Evolutionary conservation across 139 green algal genomes (phyloP).

Genomic region (Ettlia oleoabundans): DNA sequence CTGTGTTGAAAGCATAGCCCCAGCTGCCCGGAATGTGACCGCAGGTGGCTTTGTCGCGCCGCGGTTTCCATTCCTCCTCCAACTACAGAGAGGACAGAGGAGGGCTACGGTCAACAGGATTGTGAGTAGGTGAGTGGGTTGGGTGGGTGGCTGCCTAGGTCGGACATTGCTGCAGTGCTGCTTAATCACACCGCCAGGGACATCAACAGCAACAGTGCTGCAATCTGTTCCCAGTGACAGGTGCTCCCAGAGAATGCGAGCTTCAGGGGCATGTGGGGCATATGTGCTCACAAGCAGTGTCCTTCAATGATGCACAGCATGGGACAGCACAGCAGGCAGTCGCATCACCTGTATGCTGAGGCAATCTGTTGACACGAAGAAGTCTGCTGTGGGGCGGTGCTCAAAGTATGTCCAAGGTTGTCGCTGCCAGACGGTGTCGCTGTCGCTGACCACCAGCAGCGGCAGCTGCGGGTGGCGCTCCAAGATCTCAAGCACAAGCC

Average conservation of each 20-base stretch:
- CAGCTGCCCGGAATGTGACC: conserved; percentile 9
- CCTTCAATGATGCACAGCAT: no score
- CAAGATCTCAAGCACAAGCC: not conserved
- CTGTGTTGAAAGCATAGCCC: conserved; percentile 15
- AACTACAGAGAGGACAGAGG: not conserved
- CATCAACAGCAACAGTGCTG: no score
- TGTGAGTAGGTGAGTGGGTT: no score
- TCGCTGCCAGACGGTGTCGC: conserved; percentile 25
- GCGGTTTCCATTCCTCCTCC: conserved; percentile 9
- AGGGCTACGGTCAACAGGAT: no score
- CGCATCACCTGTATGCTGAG: not conserved
- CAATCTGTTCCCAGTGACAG: no score
- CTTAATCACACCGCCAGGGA: no score
- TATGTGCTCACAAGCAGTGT: no score
- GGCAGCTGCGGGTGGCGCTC: not conserved
- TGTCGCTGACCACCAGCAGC: conserved; percentile 16
- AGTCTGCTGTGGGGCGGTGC: not conserved
- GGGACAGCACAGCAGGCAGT: not conserved
- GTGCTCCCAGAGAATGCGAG: no score
- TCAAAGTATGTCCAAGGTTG: conserved; percentile 15
- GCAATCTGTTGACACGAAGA: conserved; percentile 48
- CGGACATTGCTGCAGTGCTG: no score
- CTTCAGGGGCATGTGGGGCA: no score
- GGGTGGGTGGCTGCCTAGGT: no score
- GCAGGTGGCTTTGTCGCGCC: not conserved